These are phyloP conservation scores for Pestalotiopsis fici DNA, from an alignment of 2,329 filamentous ascomycete genomes.

Conservation along the genomic window DNA sequence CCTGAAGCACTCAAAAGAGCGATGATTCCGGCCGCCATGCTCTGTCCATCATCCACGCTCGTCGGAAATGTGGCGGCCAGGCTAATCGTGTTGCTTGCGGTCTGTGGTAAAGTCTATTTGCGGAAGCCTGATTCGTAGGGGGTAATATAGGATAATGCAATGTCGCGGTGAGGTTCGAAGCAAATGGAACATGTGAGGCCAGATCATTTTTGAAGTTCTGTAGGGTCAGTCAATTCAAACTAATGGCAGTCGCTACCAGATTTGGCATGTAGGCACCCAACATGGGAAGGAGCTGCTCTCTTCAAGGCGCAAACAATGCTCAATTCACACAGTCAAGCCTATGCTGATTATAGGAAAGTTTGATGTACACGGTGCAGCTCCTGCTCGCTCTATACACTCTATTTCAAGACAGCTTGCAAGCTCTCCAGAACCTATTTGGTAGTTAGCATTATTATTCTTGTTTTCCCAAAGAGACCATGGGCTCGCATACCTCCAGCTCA, in stretches of 20 bases:
- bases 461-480: no score
- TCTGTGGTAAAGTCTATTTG: background rate
- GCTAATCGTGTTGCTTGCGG: background rate
- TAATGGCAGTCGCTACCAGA: background rate
- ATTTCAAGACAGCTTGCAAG: conserved; percentile 80
- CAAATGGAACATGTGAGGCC: background rate
- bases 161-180: background rate
- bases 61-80: background rate
- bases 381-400: conserved; percentile 52
- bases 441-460: conserved; percentile 36
- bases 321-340: conserved; percentile 26
- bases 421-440: conserved; percentile 73
- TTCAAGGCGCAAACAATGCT: conserved; percentile 18
- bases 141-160: background rate
- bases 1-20: background rate
- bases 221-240: background rate
- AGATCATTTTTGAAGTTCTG: background rate
- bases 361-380: conserved; percentile 37
- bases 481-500: conserved; percentile 80
- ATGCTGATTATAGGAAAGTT: conserved; percentile 27
- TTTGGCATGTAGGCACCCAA: background rate
- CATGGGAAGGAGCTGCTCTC: conserved; percentile 16
- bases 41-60: background rate
- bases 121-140: background rate
- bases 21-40: background rate